Evolutionary conservation across 179 eudicot species (phyloP), one percentile per base, ranked within the genome.

Genomic region (Actinidia polygama): DNA sequence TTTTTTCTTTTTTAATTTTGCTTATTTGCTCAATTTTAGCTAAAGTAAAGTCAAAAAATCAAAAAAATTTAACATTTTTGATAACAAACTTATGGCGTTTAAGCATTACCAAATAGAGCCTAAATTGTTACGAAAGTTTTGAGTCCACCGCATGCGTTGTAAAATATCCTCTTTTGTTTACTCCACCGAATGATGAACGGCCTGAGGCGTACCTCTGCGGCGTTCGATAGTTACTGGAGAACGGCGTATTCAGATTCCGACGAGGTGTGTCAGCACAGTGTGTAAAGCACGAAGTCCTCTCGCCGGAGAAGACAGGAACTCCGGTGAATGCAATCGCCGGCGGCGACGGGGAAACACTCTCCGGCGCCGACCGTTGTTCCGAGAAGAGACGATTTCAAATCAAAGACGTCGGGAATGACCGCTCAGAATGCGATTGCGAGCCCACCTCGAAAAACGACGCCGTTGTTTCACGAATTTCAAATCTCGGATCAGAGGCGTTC

Each of bases 231-330:
- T 70, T 44, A 0, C 74, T 14, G 24, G 14, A 23, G 26, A 44
- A 70, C 6, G 11, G 24, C 14, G 46, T 70, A 15, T 12, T 70
- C 74, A n/a, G 74, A 70, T 70, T 70, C 74, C 74, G 51, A 53
- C 24, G 23, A 51, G 6, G 24, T 0, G 3, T 70, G 51, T 16
- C 74, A 70, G 7, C 44, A 70, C 54, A 70, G 12, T n/a, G 54
- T n/a, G 15, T 18, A 70, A 46, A 70, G 26, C 18, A 44, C 51
- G 15, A 70, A 7, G 9, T 70, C 53, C 19, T 15, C 24, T 44
- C 54, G 74, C 50, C 50, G 50, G 53, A 70, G 18, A 70, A 16
- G 74, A 4, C 1, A 40, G 51, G 74, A 70, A 53, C n/a, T 44
- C 53, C 74, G 74, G 74, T 24, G 74, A 18, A 2, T 70, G 24